Base-by-base conservation (phyloP, 805 yeast species). In the Osmozyma mogii region DNA sequence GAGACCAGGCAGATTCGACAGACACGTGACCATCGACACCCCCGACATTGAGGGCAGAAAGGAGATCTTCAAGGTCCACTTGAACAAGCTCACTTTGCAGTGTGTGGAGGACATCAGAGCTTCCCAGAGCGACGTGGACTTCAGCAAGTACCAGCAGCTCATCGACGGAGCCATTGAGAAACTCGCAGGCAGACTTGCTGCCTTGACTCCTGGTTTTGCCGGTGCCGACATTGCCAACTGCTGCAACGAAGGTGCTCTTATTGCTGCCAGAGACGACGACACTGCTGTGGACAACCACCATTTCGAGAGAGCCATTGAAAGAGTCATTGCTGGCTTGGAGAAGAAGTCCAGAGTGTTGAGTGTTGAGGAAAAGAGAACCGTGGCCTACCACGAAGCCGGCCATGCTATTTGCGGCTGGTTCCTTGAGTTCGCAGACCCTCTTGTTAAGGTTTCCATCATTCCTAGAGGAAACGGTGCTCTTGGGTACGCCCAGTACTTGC, bases 371-470 rank as follows among this genome's bases (percentile, higher is more conserved):
- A 83, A 84, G 64, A 74, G 65, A 41, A 73, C 83, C 18, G 95
- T 87, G 28, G 95, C 96, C 0, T 87, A 83, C 52, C 96, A 87
- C 56, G 96, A 87, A 59, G 96, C 96, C 2, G 96, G 96, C 0
- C 96, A 87, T 54, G 96, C 96, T 4, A 80, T 87, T 28, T 83
- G 95, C 58, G 96, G 96, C 14, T 88, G 96, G 96, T 84, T 65
- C 51, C 66, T 87, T 49, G 72, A 77, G 58, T 76, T 62, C 59
- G 96, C 96, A 8, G 95, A 87, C 53, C 96, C 96, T 6, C 62
- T 87, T 36, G 71, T 88, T 35, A 87, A 87, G 56, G 96, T 87
- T n/a, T 81, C 94, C 13, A 87, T 87, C 43, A 84, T 87, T 38
- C 96, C 96, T 34, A 75, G 95, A 56, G 96, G 96, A 14, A 84